Evolutionary conservation across 345 rosid genomes (phyloP).

Genomic region (Syzygium grande): DNA sequence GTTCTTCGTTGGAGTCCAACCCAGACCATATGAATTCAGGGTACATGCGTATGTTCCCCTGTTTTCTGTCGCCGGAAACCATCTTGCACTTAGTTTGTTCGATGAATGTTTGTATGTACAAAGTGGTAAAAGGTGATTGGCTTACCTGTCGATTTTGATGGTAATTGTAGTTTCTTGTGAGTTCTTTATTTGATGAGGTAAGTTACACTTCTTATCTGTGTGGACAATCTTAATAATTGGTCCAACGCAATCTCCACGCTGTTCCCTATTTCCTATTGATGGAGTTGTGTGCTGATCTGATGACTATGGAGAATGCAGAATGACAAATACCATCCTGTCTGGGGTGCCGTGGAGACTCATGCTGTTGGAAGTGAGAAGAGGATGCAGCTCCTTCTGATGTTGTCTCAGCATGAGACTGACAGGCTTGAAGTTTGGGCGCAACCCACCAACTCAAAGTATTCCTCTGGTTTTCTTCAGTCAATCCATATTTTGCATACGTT

Average conservation of each 20-base stretch:
- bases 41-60: slow-evolving; percentile 7
- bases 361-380: slow-evolving; percentile 70
- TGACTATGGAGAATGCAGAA: slow-evolving; percentile 31
- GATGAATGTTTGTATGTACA: neutral
- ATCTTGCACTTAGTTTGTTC: too few species aligned
- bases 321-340: slow-evolving; percentile 72
- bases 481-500: neutral
- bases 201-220: neutral
- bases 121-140: neutral
- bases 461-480: neutral
- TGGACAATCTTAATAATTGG: neutral
- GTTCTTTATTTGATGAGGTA: slow-evolving; percentile 55
- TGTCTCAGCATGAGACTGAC: slow-evolving; percentile 96
- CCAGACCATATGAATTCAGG: slow-evolving; percentile 40
- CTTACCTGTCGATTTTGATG: neutral
- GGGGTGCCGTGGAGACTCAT: slow-evolving; percentile 95
- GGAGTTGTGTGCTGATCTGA: neutral
- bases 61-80: neutral
- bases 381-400: slow-evolving; percentile 89
- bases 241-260: neutral
- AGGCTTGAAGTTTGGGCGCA: slow-evolving; percentile 99
- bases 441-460: slow-evolving; percentile 79
- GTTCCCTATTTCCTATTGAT: neutral
- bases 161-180: neutral
- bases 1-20: slow-evolving; percentile 41